phyloP scores from a whole-genome alignment of 2,329 filamentous ascomycete species.

The Bipolaris oryzae region DNA sequence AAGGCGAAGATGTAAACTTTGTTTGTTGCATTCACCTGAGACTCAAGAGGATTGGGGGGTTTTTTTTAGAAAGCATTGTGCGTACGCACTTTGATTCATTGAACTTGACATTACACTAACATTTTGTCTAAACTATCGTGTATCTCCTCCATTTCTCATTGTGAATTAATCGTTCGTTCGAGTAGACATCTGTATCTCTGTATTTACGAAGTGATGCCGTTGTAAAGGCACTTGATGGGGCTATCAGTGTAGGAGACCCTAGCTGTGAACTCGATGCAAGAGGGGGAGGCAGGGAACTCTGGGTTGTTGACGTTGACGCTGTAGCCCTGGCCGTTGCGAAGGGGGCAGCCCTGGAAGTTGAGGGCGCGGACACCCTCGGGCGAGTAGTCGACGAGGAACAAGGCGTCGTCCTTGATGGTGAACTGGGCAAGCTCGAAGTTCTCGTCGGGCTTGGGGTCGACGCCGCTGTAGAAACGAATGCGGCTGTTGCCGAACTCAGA shows the following conservation, averaged over 20 bases:
- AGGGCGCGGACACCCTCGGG: conserved; percentile 34
- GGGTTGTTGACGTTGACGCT: background rate
- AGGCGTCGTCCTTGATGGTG: conserved; percentile 51
- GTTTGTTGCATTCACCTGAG: no score
- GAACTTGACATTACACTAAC: no score
- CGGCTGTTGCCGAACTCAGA: conserved; percentile 64
- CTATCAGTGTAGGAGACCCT: background rate
- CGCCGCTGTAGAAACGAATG: conserved; percentile 60
- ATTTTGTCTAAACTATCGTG: no score
- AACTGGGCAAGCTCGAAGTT: conserved; percentile 54
- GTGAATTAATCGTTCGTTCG: no score
- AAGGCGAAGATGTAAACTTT: no score
- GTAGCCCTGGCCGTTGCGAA: conserved; percentile 44
- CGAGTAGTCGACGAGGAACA: conserved; percentile 49
- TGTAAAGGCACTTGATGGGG: background rate
- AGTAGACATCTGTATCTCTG: no score
- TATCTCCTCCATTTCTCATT: no score
- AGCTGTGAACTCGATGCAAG: conserved; percentile 2
- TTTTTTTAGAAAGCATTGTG: no score
- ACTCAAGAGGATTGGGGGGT: no score
- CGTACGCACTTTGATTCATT: no score
- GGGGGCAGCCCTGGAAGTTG: conserved; percentile 61
- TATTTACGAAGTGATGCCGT: background rate
- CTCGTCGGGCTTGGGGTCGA: conserved; percentile 25
- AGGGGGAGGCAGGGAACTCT: conserved; percentile 19